Base-by-base conservation (phyloP, 1,284 basidiomycete species). In the Trichosporon faecale region DNA sequence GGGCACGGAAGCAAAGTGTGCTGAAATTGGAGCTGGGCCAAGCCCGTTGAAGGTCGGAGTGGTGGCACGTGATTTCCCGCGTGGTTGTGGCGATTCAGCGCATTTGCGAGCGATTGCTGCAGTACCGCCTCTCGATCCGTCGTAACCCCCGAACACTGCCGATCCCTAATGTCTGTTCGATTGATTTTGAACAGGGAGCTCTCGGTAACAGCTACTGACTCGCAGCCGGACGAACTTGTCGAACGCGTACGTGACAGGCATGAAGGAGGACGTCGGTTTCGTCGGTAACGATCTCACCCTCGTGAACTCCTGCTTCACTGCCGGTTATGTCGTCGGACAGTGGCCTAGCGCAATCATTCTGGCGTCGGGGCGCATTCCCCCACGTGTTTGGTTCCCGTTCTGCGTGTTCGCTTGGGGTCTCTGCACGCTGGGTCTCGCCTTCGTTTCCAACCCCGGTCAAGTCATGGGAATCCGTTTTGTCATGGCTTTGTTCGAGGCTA, bases 321-420 rank as follows among this genome's bases (percentile, higher is more conserved):
- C 77, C 4, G 79, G 79, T 14, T 81, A 80, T 46, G 66, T 79
- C 14, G 69, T 81, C 6, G 80, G 80, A 1, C 77, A 80, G 69
- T 75, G 72, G 72, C 78, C 78, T 0, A 74, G 72, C 4, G 78
- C 77, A 0, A 49, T 81, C 57, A 75, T 81, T 60, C 70, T 81
- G 2, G 77, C 79, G 0, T 79, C 78, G 0, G 77, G 77, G 0
- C 69, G 80, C 0, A 74, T 81, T 35, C 74, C 76, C 3, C 77
- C 80, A 5, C 67, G 78, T 12, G 66, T 80, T 67, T 79, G 76
- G 77, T 79, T 81, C 71, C 80, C 80, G 2, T 77, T 78, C 68
- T 80, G 79, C 66, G 74, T 75, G 40, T 52, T 72, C 21, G 70
- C 69, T 12, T 80, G 79, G 78, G 80, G 80, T 8, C 11, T 79